Conservation (phyloP, 2,329 filamentous ascomycete genomes). For the Aspergillus tubingensis region DNA sequence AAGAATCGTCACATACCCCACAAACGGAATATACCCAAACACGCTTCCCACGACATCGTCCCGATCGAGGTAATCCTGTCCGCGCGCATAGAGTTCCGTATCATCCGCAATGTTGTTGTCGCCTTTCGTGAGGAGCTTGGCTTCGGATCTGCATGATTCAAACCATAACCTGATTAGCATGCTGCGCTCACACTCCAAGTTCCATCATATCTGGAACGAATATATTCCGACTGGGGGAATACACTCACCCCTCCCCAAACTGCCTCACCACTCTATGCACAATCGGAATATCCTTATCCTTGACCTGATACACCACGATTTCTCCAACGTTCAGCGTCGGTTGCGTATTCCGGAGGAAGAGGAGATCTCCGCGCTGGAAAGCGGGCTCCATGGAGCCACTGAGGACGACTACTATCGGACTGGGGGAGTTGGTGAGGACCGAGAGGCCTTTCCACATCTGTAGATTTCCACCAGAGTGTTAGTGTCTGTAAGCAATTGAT, state of each 20-base stretch:
- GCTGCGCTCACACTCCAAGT: background rate
- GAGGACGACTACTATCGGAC: conserved; percentile 63
- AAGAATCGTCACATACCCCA: conserved; percentile 95
- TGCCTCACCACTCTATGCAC: conserved; percentile 86
- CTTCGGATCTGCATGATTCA: conserved; percentile 21
- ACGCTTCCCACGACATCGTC: conserved; percentile 91
- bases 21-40: conserved; percentile 86
- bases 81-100: conserved; percentile 82
- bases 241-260: conserved; percentile 51
- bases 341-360: conserved; percentile 65
- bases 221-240: too few species aligned
- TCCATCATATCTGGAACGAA: too few species aligned
- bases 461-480: background rate
- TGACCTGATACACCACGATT: conserved; percentile 79
- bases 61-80: conserved; percentile 83
- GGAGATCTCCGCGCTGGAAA: conserved; percentile 64
- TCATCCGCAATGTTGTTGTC: conserved; percentile 96
- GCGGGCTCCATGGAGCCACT: conserved; percentile 70
- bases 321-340: conserved; percentile 68
- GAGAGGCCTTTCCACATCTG: conserved; percentile 81
- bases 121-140: conserved; percentile 85
- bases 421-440: conserved; percentile 72
- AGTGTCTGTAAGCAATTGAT: background rate
- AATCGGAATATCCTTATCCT: conserved; percentile 94
- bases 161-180: background rate